Conservation (phyloP, 1,139 yeast genomes). For the Petasospora rhodanensis region DNA sequence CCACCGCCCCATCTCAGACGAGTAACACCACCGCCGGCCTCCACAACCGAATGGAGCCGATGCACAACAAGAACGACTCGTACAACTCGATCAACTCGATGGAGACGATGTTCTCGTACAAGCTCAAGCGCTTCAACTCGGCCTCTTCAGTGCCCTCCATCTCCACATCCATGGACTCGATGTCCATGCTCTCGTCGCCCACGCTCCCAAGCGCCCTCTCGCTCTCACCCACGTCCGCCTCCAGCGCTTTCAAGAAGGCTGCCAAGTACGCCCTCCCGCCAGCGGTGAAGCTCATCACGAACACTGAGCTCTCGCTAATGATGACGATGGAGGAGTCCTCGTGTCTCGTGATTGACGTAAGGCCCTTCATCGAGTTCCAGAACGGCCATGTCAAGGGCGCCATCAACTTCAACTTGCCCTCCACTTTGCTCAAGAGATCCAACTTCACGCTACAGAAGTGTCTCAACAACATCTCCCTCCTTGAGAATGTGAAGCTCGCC, state of each 20-base stretch:
- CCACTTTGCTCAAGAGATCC: constrained; percentile 68
- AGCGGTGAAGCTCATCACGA: constrained; percentile 9
- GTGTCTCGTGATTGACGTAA: constrained; percentile 53
- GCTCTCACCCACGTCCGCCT: constrained; percentile 6
- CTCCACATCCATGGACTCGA: constrained; percentile 1
- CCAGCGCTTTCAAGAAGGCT: constrained; percentile 9
- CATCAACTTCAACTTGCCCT: constrained; percentile 69
- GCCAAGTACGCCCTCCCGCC: constrained; percentile 14
- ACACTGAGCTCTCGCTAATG: constrained; percentile 7
- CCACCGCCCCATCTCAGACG: too few species aligned
- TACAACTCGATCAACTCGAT: constrained; percentile 17
- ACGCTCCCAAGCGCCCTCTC: constrained; percentile 3
- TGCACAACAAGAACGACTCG: constrained; percentile 19
- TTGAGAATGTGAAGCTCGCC: constrained; percentile 32
- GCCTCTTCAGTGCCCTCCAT: constrained; percentile 7
- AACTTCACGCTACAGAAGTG: constrained; percentile 53
- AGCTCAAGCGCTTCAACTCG: constrained; percentile 19
- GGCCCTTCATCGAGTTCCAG: constrained; percentile 65
- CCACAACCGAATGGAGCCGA: constrained; percentile 14
- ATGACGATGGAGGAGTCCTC: constrained; percentile 2
- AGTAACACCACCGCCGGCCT: too few species aligned
- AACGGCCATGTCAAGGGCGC: constrained; percentile 50
- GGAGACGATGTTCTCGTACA: constrained; percentile 17
- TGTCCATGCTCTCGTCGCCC: constrained; percentile 4
- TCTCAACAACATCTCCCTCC: constrained; percentile 28